phyloP scores from a whole-genome alignment of 1,284 basidiomycete genomes.

The Sparassis latifolia region DNA sequence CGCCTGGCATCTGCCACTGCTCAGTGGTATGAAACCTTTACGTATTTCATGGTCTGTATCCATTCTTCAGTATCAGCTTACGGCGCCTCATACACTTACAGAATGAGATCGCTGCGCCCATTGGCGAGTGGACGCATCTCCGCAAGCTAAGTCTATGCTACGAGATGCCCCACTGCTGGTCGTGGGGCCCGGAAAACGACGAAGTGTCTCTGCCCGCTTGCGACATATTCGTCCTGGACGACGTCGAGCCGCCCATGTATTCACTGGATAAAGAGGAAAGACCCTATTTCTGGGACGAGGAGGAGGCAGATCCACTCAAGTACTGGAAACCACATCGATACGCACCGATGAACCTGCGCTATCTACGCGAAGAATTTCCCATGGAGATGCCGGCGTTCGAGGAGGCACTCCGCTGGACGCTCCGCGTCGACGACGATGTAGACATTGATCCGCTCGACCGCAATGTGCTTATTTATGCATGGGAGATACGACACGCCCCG shows the following conservation, averaged over 20 bases:
- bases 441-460: constrained; percentile 3
- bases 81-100: neutral
- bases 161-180: neutral
- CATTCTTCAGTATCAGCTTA: neutral
- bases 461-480: constrained; percentile 6
- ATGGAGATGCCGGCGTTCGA: neutral
- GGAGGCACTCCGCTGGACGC: neutral
- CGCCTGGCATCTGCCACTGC: constrained; percentile 3
- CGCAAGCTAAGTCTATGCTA: constrained; percentile 7
- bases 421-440: neutral
- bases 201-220: neutral
- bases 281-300: neutral
- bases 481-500: constrained; percentile 5
- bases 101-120: neutral
- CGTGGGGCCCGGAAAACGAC: neutral
- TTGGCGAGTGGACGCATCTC: constrained; percentile 3
- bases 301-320: neutral
- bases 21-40: constrained; percentile 1
- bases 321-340: neutral
- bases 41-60: constrained; percentile 3
- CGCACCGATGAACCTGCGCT: neutral
- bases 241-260: neutral
- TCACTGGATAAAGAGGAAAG: neutral
- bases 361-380: neutral
- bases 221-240: neutral